These are phyloP conservation scores for Cutaneotrichosporon cutaneum DNA, from an alignment of 1,284 basidiomycete genomes.

Conservation along the genomic window DNA sequence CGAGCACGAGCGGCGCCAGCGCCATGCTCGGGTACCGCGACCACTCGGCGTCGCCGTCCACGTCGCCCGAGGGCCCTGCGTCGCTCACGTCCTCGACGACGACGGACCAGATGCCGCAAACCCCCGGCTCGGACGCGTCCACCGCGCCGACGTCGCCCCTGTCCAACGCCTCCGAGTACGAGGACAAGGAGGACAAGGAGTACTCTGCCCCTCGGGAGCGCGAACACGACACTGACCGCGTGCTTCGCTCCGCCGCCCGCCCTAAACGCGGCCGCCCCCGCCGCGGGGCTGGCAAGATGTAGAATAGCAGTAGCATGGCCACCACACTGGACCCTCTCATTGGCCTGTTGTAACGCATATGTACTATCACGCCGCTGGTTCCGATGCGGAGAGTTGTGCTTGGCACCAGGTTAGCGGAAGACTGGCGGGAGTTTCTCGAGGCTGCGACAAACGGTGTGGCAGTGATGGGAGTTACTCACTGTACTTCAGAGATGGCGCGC, in stretches of 20 bases:
- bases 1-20: not conserved
- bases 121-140: constrained; percentile 10
- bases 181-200: constrained; percentile 4
- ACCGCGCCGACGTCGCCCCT: constrained; percentile 20
- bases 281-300: constrained; percentile 16
- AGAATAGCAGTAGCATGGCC: not conserved
- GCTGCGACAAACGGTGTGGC: too few species aligned
- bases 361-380: not conserved
- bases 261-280: constrained; percentile 1
- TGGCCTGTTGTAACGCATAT: constrained; percentile 4
- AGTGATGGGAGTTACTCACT: too few species aligned
- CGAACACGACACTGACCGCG: not conserved
- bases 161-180: constrained; percentile 12
- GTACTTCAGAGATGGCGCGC: too few species aligned
- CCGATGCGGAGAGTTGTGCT: not conserved
- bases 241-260: not conserved
- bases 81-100: not conserved
- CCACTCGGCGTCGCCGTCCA: constrained; percentile 9
- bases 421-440: not conserved
- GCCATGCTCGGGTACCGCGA: constrained; percentile 17
- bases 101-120: constrained; percentile 7
- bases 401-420: not conserved
- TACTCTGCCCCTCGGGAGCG: not conserved
- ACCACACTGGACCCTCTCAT: not conserved
- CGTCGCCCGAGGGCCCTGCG: not conserved